Percentiles rank a stretch among this genome's conserved stretches.
Conservation (phyloP, 2,329 filamentous ascomycete genomes). For the Ophiobolus disseminans region DNA sequence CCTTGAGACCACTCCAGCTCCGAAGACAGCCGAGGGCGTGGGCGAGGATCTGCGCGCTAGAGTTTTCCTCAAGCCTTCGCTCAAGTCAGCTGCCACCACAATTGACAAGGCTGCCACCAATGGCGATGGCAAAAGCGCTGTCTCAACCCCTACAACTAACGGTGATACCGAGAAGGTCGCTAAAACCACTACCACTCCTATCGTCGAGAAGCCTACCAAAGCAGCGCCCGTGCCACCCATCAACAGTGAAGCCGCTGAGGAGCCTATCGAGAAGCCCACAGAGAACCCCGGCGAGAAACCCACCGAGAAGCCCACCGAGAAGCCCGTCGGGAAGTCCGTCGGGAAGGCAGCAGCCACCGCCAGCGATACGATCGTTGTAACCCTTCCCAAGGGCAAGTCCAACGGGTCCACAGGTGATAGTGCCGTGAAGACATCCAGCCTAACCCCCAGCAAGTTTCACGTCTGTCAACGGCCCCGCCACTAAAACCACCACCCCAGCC, state of each 20-base stretch:
- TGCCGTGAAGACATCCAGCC: not conserved
- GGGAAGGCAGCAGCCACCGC: not conserved
- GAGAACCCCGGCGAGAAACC: not conserved
- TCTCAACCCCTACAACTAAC: not conserved
- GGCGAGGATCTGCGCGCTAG: not conserved
- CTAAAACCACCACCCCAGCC: not conserved
- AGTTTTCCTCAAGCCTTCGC: not conserved
- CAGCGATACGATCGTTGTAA: not conserved
- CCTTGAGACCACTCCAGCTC: not conserved
- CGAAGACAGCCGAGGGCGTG: not conserved
- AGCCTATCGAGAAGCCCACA: not conserved
- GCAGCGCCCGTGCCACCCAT: too few relatives aligned
- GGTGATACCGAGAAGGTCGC: not conserved
- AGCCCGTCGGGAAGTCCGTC: not conserved
- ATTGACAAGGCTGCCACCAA: not conserved
- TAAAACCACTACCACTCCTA: not conserved
- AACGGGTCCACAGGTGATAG: not conserved
- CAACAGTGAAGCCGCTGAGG: too few relatives aligned
- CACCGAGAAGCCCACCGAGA: not conserved
- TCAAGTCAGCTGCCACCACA: not conserved
- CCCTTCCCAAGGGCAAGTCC: not conserved
- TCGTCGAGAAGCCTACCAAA: not conserved
- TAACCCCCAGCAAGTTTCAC: not conserved
- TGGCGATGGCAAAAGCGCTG: not conserved
- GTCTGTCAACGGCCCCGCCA: not conserved